Conservation (phyloP, 306 rosid genomes). For the Vigna trinervia region DNA sequence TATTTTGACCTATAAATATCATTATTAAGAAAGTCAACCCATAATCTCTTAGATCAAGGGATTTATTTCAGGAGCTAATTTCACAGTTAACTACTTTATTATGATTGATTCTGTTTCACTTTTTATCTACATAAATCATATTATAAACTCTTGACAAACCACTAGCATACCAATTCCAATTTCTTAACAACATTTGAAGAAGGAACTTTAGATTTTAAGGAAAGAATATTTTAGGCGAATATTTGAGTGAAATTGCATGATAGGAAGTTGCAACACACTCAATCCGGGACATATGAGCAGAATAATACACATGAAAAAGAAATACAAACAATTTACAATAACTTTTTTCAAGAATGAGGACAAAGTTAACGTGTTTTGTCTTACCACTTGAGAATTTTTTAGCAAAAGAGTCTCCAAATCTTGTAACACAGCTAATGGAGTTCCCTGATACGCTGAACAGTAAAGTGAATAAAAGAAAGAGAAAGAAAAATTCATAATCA, state of each 20-base stretch:
- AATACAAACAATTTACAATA: not conserved
- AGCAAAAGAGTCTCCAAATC: conserved; percentile 84
- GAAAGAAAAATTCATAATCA: too few relatives aligned
- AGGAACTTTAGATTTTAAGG: not conserved
- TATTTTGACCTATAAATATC: not conserved
- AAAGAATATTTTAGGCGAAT: too few relatives aligned
- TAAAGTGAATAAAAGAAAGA: too few relatives aligned
- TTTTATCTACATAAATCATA: not conserved
- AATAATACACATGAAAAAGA: not conserved
- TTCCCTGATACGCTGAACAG: conserved; percentile 54
- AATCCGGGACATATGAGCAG: not conserved
- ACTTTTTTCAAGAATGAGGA: not conserved
- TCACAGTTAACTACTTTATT: not conserved
- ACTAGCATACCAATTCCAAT: not conserved
- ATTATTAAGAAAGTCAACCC: not conserved
- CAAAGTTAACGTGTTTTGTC: conserved; percentile 33
- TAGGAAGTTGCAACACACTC: not conserved
- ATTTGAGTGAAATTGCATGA: not conserved
- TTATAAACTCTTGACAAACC: not conserved
- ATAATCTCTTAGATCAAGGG: not conserved
- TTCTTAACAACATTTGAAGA: conserved; percentile 1
- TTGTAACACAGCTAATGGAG: conserved; percentile 65
- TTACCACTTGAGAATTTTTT: conserved; percentile 74
- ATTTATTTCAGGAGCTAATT: not conserved
- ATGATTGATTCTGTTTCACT: not conserved